A percentile compares a stretch with the other conserved stretches of the same genome.
These are phyloP conservation scores for Heliocybe sulcata DNA, from an alignment of 1,284 basidiomycete species.

Conservation along the genomic window DNA sequence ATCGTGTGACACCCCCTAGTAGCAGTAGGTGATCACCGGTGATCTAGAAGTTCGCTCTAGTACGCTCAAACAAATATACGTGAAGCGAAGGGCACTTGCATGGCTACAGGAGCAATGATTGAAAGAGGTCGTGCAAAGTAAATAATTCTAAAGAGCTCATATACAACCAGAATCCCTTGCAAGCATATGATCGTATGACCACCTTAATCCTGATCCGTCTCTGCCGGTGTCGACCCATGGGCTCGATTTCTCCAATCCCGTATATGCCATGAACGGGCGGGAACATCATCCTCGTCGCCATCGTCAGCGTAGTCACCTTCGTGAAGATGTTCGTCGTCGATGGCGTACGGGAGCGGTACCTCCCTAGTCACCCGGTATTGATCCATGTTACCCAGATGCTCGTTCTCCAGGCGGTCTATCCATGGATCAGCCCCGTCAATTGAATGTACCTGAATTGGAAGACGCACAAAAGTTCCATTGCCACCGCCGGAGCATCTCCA, in stretches of 20 bases:
- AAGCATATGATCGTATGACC: background rate
- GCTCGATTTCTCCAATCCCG: background rate
- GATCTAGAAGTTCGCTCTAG: too few relatives aligned
- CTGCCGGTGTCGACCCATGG: background rate
- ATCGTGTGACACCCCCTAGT: too few relatives aligned
- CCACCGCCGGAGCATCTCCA: constrained; percentile 79
- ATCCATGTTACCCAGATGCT: constrained; percentile 81
- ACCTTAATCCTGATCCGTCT: background rate
- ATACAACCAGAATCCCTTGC: too few relatives aligned
- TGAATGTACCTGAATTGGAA: background rate
- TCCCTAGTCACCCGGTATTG: constrained; percentile 79
- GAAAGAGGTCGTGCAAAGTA: too few relatives aligned
- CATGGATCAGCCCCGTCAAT: too few relatives aligned
- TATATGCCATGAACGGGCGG: background rate
- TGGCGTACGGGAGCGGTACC: constrained; percentile 67
- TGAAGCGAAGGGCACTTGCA: too few relatives aligned
- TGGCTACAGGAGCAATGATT: too few relatives aligned
- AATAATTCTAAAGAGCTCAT: constrained; percentile 2
- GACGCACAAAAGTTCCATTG: constrained; percentile 90
- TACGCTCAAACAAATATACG: too few relatives aligned
- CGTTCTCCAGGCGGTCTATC: constrained; percentile 81
- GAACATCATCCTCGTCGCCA: constrained; percentile 7
- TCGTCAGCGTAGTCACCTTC: constrained; percentile 31
- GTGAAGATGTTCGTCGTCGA: constrained; percentile 33
- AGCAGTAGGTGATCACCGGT: too few relatives aligned